Percentiles rank a stretch among this genome's conserved stretches.
These are phyloP conservation scores for Colletotrichum tropicale DNA, from an alignment of 2,329 filamentous ascomycete genomes.

Conservation along the genomic window DNA sequence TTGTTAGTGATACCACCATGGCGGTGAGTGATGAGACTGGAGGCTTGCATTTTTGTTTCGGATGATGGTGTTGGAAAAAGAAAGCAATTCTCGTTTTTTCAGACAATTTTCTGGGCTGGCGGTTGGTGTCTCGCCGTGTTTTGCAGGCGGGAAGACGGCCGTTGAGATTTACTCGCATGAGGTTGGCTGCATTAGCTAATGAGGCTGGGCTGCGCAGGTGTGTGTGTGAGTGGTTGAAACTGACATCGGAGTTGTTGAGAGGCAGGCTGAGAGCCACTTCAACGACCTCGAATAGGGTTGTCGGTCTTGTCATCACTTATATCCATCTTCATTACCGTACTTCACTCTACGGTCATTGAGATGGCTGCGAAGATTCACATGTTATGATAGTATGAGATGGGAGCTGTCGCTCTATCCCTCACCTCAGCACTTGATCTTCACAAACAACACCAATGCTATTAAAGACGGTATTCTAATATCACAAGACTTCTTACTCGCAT, in stretches of 20 bases:
- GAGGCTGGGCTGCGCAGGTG: not conserved
- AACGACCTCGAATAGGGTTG: not conserved
- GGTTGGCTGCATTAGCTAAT: slow-evolving; percentile 1
- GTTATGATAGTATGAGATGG: not conserved
- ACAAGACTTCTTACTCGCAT: not conserved
- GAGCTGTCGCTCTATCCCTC: not conserved
- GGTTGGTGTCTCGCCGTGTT: not conserved
- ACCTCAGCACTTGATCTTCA: not conserved
- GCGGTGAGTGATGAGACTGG: not conserved
- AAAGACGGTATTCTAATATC: not conserved
- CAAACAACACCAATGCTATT: not conserved
- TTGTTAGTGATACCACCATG: not conserved
- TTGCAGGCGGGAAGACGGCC: not conserved
- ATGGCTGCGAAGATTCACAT: not conserved
- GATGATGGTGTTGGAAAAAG: not conserved
- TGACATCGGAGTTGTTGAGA: slow-evolving; percentile 4
- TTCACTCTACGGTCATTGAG: not conserved
- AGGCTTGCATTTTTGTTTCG: slow-evolving; percentile 1
- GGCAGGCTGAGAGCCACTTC: not conserved
- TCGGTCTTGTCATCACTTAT: not conserved
- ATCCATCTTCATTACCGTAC: not conserved
- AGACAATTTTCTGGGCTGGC: not conserved
- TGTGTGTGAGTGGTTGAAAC: not conserved
- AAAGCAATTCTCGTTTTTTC: not conserved
- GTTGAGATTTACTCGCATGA: not conserved